Evolutionary conservation across 1,284 basidiomycete genomes (phyloP), one percentile per base, ranked within the genome.

Genomic region (Ganoderma leucocontextum): DNA sequence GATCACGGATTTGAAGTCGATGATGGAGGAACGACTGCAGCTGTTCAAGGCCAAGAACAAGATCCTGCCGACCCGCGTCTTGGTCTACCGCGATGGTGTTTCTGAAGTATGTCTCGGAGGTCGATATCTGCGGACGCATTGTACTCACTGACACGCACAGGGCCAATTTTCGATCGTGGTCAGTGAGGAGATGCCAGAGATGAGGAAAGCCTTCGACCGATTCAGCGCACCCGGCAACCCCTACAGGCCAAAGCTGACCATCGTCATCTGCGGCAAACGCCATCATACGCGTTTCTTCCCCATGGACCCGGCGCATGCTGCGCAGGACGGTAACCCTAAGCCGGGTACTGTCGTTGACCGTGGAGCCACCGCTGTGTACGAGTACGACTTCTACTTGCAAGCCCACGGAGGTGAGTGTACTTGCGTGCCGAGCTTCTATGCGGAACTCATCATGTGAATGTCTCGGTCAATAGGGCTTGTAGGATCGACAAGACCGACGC

Each of bases 241-340:
- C 2, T 95, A 93, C 78, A 81, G 76, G 3, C 94, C 93, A 1
- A 87, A 89, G 74, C 78, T 95, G 9, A 91, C 89, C 10, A 91
- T 94, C 71, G 87, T 95, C 70, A 87, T 95, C 66, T 94, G 92
- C 76, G 89, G 91, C 25, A 95, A 95, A 80, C 87, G 94, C 1
- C 94, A 95, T 73, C 92, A 95, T 76, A 93, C 93, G 12, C 89
- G 93, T 15, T 95, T 95, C 82, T 95, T 88, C 76, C 92, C 93
- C 4, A 90, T 88, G 4, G 83, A 87, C 42, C 77, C 77, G 2
- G 75, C 75, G 12, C 79, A 86, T 49, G 91, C 87, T 0, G 91
- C 90, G 65, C 61, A 73, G 1, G 86, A 91, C 64, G 91, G 90
- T 0, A 94, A 94, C 70, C 89, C 91, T 1, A 85, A 83, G 62